Conservation (phyloP, 768 basidiomycete species). For the Lactarius quietus region DNA sequence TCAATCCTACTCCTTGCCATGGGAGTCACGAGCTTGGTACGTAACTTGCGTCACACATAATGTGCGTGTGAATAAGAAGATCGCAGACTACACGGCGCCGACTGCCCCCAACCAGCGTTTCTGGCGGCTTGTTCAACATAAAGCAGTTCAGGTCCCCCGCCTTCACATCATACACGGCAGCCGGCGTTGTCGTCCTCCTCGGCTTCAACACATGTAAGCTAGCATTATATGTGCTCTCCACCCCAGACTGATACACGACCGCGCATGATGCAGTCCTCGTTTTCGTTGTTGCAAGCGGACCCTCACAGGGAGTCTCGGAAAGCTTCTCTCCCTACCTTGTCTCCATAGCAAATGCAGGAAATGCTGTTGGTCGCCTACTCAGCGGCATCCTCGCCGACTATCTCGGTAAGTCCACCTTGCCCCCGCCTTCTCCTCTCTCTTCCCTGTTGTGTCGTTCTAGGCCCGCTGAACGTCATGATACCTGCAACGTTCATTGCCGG, state of each 20-base stretch:
- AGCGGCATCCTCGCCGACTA: slow-evolving; percentile 56
- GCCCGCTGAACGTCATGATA: too few relatives aligned
- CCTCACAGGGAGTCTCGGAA: slow-evolving; percentile 43
- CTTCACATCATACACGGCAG: slow-evolving; percentile 55
- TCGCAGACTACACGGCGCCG: slow-evolving; percentile 39
- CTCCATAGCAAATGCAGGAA: slow-evolving; percentile 64
- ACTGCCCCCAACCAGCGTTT: slow-evolving; percentile 49
- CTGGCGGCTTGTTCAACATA: slow-evolving; percentile 62
- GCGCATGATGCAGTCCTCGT: slow-evolving; percentile 46
- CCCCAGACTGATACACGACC: background rate
- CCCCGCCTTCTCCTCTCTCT: too few relatives aligned
- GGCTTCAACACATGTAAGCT: slow-evolving; percentile 55
- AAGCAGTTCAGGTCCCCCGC: slow-evolving; percentile 47
- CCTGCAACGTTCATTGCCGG: too few relatives aligned
- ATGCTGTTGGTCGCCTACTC: slow-evolving; percentile 55
- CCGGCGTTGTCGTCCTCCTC: slow-evolving; percentile 55
- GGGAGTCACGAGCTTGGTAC: slow-evolving; percentile 51
- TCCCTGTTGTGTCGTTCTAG: too few relatives aligned
- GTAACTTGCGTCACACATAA: slow-evolving; percentile 13
- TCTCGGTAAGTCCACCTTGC: too few relatives aligned
- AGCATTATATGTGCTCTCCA: background rate
- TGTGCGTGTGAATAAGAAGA: background rate
- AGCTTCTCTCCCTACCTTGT: slow-evolving; percentile 62
- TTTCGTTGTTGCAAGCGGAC: slow-evolving; percentile 60
- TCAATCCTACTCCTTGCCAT: slow-evolving; percentile 55